These are phyloP conservation scores for Discostella stelligeroides DNA, from an alignment of 108 stramenopile genomes.

Conservation along the genomic window DNA sequence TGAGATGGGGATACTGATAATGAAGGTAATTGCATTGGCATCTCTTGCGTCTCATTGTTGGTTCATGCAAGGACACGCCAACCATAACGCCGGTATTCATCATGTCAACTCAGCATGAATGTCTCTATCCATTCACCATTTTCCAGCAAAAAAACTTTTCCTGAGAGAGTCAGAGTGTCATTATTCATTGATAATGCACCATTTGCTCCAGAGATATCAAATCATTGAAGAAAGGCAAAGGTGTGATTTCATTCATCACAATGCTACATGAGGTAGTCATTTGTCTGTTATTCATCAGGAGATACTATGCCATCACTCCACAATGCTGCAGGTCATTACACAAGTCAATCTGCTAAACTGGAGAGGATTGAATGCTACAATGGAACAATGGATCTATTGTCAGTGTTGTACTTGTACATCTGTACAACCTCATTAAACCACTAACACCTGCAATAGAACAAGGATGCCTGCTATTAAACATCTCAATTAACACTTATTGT, in stretches of 20 bases:
- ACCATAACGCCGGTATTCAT: not conserved
- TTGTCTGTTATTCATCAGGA: not conserved
- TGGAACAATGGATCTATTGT: not conserved
- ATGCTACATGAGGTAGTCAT: not conserved
- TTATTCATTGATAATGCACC: not conserved
- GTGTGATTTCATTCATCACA: not conserved
- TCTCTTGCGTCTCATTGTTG: not conserved
- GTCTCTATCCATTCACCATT: not conserved
- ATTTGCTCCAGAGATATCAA: not conserved
- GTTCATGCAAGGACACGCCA: not conserved
- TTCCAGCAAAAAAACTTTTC: not conserved
- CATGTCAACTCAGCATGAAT: not conserved
- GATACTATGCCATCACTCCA: too few relatives aligned
- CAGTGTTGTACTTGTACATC: not conserved
- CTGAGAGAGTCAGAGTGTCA: not conserved
- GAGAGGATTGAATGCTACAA: not conserved
- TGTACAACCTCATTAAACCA: not conserved
- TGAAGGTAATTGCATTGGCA: too few relatives aligned
- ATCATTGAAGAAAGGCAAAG: not conserved
- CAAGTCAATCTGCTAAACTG: not conserved
- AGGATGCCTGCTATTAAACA: not conserved
- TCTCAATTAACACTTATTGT: not conserved
- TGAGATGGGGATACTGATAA: too few relatives aligned
- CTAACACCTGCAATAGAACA: not conserved
- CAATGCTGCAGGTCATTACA: not conserved